Evolutionary conservation across 257 asterid genomes (phyloP).

Genomic region (Salvia rosmarinus): DNA sequence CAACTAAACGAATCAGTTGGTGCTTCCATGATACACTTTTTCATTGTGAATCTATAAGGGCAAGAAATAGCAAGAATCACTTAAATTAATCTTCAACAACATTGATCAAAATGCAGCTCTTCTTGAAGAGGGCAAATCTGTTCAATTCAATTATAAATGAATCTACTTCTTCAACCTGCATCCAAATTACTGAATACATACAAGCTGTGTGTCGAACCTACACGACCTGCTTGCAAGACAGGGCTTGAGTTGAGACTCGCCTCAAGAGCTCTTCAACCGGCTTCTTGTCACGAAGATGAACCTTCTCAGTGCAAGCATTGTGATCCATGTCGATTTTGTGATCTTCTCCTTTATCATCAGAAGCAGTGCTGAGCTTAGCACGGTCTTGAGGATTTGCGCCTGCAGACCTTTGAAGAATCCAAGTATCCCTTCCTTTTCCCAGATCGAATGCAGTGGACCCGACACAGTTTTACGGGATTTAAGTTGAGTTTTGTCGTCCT

Average conservation of each 20-base stretch:
- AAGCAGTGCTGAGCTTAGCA: constrained; percentile 80
- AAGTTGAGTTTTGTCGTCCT: constrained; percentile 31
- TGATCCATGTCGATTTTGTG: constrained; percentile 78
- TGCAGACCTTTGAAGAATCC: constrained; percentile 88
- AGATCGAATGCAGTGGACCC: constrained; percentile 59
- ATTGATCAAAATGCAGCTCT: neutral
- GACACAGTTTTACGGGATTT: constrained; percentile 58
- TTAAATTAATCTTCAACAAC: neutral
- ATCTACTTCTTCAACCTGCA: neutral
- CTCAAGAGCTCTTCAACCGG: constrained; percentile 60
- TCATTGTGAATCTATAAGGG: too few species aligned
- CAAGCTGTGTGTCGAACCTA: neutral
- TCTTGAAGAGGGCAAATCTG: neutral
- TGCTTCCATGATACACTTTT: too few species aligned
- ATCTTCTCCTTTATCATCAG: constrained; percentile 91
- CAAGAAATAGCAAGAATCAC: neutral
- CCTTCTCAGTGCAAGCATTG: constrained; percentile 63
- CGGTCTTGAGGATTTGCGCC: constrained; percentile 88
- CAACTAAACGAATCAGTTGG: too few species aligned
- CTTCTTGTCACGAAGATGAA: constrained; percentile 51
- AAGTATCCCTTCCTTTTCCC: constrained; percentile 74
- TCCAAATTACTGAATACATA: constrained; percentile 8
- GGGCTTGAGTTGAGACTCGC: constrained; percentile 1
- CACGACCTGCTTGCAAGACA: neutral
- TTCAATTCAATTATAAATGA: neutral